Evolutionary conservation across 805 yeast species (phyloP).

Genomic region (Hagleromyces aurorensis): DNA sequence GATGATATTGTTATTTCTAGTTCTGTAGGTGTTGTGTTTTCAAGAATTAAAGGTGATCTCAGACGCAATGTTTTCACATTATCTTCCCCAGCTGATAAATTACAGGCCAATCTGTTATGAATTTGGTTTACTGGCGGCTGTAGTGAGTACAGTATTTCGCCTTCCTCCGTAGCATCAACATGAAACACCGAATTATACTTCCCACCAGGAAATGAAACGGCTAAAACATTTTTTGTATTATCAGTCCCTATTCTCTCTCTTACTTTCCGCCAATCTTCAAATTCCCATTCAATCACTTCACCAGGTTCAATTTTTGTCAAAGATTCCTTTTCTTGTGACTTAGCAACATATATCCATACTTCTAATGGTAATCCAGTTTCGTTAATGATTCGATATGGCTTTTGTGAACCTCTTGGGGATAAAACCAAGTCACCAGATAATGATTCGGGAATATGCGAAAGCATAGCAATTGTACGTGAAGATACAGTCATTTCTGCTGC

Average conservation of each 20-base stretch:
- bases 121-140: conserved; percentile 53
- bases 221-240: conserved; percentile 51
- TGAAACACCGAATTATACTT: conserved; percentile 45
- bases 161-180: conserved; percentile 70
- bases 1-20: conserved; percentile 37
- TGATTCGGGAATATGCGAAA: conserved; percentile 58
- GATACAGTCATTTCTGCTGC: conserved; percentile 76
- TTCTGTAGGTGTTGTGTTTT: conserved; percentile 58
- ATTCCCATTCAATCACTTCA: conserved; percentile 69
- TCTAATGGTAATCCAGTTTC: conserved; percentile 80
- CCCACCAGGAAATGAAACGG: conserved; percentile 51
- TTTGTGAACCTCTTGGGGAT: conserved; percentile 65
- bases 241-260: conserved; percentile 73
- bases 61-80: conserved; percentile 73
- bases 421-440: conserved; percentile 46
- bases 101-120: conserved; percentile 70
- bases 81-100: conserved; percentile 59
- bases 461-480: conserved; percentile 67
- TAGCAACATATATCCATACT: conserved; percentile 64
- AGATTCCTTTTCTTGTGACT: conserved; percentile 19
- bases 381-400: conserved; percentile 74
- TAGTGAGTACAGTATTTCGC: conserved; percentile 67
- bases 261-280: conserved; percentile 86
- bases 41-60: conserved; percentile 64
- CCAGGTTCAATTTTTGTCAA: conserved; percentile 38